phyloP scores from a whole-genome alignment of 768 basidiomycete species.

The Kwoniella mangroviensis region DNA sequence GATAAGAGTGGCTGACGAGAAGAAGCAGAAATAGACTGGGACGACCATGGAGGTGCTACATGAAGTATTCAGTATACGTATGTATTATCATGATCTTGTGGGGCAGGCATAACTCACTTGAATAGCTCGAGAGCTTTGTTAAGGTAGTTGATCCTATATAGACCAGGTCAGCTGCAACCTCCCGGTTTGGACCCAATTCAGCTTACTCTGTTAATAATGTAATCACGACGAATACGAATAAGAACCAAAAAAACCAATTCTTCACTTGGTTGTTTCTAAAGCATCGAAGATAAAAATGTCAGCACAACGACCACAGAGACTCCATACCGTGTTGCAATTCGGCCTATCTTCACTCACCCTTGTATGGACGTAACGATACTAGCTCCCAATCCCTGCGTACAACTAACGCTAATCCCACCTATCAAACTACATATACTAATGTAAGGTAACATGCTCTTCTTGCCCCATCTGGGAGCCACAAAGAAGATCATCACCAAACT shows the following conservation, averaged over 20 bases:
- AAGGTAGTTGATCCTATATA: conserved; percentile 82
- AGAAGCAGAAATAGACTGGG: conserved; percentile 60
- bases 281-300: not conserved
- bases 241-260: conserved; percentile 67
- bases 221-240: conserved; percentile 77
- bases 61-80: not conserved
- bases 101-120: conserved; percentile 43
- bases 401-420: conserved; percentile 69
- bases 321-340: not conserved
- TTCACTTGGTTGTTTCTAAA: conserved; percentile 70
- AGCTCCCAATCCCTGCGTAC: conserved; percentile 89
- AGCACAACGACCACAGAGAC: not conserved
- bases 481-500: conserved; percentile 41
- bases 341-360: conserved; percentile 46
- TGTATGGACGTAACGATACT: conserved; percentile 74
- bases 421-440: conserved; percentile 95
- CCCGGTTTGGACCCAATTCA: not conserved
- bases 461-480: conserved; percentile 69
- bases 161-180: not conserved
- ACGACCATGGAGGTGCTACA: conserved; percentile 64
- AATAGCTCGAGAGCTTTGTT: conserved; percentile 95
- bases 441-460: conserved; percentile 81
- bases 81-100: not conserved
- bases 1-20: conserved; percentile 60
- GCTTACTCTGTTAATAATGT: conserved; percentile 70